Evolutionary conservation across 1,284 basidiomycete genomes (phyloP), one percentile per base, ranked within the genome.

Genomic region (Rhodotorula sp.): DNA sequence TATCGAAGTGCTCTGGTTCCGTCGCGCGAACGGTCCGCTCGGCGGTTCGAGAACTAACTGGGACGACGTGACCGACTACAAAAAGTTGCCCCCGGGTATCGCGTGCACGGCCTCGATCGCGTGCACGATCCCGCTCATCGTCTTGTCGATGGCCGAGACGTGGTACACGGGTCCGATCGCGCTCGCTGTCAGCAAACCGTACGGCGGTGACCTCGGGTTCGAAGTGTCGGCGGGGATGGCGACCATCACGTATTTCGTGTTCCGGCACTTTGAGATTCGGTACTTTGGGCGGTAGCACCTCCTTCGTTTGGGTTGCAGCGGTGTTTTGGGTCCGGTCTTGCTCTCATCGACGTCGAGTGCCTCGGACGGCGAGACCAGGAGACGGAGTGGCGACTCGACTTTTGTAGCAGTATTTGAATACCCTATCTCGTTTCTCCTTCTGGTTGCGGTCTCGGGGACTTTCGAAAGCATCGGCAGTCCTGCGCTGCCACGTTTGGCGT

Each of bases 81-180:
- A 38, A 14, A 83, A 82, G 60, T 83, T 89, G 18, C 88, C 88
- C 0, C 73, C 85, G 0, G 88, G 88, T 3, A 62, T 84, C 0
- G 87, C 88, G 0, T 87, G 85, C 19, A 79, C 86, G 5, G 76
- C 84, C 28, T 84, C 86, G 0, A 84, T 83, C 56, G 83, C 80
- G 72, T 85, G 81, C 63, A 85, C 54, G 7, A 60, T 73, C 54
- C 52, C 58, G 2, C n/a, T 67, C 15, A 15, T 48, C 49, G 58
- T 60, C 55, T 15, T 65, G n/a, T 54, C 59, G 38, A 72, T 72
- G 71, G 67, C 68, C 10, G 64, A 66, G 54, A 71, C 67, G 23
- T 75, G 64, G 62, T 75, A 68, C 60, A 69, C 58, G 0, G 71
- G 71, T 3, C 74, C 74, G n/a, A 69, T 75, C 55, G 74, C 74